Percentiles rank a stretch among this genome's conserved stretches.
These are phyloP conservation scores for Lophium mytilinum DNA, from an alignment of 495 filamentous ascomycete species.

Conservation along the genomic window DNA sequence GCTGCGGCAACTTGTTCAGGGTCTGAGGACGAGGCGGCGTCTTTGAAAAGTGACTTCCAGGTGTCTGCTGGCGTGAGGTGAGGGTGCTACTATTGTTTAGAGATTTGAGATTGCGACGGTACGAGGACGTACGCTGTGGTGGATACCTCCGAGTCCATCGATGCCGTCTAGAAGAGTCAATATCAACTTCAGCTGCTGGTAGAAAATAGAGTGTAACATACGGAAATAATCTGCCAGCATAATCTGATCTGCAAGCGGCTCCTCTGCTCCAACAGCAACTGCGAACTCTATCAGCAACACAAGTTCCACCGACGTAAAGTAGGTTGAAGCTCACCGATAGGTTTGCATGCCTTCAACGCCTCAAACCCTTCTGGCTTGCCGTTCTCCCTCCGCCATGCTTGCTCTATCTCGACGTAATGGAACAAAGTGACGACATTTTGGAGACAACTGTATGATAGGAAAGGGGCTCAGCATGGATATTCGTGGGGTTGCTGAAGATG, in stretches of 20 bases:
- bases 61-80: constrained; percentile 75
- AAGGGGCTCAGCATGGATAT: background rate
- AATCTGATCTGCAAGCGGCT: constrained; percentile 74
- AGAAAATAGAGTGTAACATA: constrained; percentile 45
- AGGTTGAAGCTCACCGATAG: constrained; percentile 38
- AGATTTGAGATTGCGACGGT: background rate
- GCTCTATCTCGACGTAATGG: constrained; percentile 84
- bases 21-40: constrained; percentile 37
- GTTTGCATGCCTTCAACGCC: constrained; percentile 58
- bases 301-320: background rate
- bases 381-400: constrained; percentile 65
- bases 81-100: constrained; percentile 53
- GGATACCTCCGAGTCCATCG: constrained; percentile 88
- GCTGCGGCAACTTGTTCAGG: constrained; percentile 26
- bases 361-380: constrained; percentile 61
- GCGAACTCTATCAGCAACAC: background rate
- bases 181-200: background rate
- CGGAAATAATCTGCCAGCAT: constrained; percentile 88
- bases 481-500: background rate
- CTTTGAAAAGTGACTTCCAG: constrained; percentile 74
- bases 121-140: constrained; percentile 54
- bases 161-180: constrained; percentile 56
- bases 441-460: constrained; percentile 54
- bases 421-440: constrained; percentile 88
- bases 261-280: constrained; percentile 77